Percentiles rank a stretch among this genome's conserved stretches.
Evolutionary conservation across 2,329 filamentous ascomycete genomes (phyloP).

Genomic region (Ophiostoma sp.): DNA sequence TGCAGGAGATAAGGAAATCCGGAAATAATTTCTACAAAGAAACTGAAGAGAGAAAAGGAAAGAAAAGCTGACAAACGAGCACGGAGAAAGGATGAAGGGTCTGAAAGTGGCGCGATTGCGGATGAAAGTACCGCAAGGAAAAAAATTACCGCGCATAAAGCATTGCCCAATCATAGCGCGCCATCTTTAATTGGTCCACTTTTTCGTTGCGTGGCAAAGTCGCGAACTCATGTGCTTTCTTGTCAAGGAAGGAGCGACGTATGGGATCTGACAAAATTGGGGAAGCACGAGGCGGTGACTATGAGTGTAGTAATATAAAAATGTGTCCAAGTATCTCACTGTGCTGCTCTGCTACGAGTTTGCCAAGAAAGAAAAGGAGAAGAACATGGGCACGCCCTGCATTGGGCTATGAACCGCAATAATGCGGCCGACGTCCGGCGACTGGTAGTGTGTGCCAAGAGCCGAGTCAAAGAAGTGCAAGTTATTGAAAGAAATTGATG

Average conservation of each 20-base stretch:
- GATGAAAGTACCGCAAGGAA: slow-evolving; percentile 19
- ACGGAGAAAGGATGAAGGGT: not conserved
- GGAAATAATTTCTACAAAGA: not conserved
- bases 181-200: slow-evolving; percentile 16
- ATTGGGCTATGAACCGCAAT: not conserved
- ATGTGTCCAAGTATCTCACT: not conserved
- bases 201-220: slow-evolving; percentile 21
- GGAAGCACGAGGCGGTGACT: not conserved
- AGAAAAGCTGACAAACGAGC: not conserved
- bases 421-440: not conserved
- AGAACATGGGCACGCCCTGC: not conserved
- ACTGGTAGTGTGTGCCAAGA: not conserved
- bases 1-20: not conserved
- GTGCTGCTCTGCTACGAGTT: not conserved
- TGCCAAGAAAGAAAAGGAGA: not conserved
- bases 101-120: slow-evolving; percentile 22
- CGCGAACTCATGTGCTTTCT: slow-evolving; percentile 26
- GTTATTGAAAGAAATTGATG: not conserved
- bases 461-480: not conserved
- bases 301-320: not conserved
- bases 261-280: slow-evolving; percentile 1
- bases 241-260: not conserved
- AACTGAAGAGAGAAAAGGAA: not conserved
- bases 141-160: slow-evolving; percentile 12
- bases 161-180: slow-evolving; percentile 23